These are phyloP conservation scores for Malus sylvestris DNA, from an alignment of 306 rosid genomes.

Conservation along the genomic window DNA sequence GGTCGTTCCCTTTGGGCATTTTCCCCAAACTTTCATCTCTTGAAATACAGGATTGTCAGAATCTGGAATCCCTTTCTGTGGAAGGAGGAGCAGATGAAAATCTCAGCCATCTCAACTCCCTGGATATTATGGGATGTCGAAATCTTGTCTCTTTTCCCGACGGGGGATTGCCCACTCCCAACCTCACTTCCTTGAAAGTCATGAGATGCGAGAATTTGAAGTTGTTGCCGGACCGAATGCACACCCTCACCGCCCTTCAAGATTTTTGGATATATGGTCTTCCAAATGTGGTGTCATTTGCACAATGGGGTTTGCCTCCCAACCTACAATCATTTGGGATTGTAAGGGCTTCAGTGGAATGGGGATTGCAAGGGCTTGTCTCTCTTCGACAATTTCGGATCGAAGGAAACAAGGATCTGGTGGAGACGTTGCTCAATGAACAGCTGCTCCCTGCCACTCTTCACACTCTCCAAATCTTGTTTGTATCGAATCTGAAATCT, in stretches of 20 bases:
- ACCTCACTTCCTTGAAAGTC: neutral
- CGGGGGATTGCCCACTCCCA: slow-evolving; percentile 23
- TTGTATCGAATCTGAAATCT: too few species aligned
- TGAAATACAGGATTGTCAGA: too few species aligned
- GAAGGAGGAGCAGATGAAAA: neutral
- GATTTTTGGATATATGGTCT: too few species aligned
- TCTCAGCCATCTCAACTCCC: neutral
- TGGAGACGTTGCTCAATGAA: too few species aligned
- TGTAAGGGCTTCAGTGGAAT: too few species aligned
- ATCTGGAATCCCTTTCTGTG: slow-evolving; percentile 18
- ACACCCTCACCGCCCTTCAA: neutral
- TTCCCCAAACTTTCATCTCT: neutral
- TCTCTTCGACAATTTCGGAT: too few species aligned
- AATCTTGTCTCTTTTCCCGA: slow-evolving; percentile 21
- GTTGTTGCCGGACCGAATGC: neutral
- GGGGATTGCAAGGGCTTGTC: too few species aligned
- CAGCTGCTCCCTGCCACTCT: too few species aligned
- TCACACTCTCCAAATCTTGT: too few species aligned
- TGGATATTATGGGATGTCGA: slow-evolving; percentile 17
- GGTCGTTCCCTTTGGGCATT: neutral
- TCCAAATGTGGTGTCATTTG: neutral
- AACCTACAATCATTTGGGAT: neutral
- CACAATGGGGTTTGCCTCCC: neutral
- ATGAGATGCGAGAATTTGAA: neutral
- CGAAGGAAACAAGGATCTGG: too few species aligned